Evolutionary conservation across 495 filamentous ascomycete species (phyloP), one percentile per base, ranked within the genome.

Genomic region (Letharia lupina): DNA sequence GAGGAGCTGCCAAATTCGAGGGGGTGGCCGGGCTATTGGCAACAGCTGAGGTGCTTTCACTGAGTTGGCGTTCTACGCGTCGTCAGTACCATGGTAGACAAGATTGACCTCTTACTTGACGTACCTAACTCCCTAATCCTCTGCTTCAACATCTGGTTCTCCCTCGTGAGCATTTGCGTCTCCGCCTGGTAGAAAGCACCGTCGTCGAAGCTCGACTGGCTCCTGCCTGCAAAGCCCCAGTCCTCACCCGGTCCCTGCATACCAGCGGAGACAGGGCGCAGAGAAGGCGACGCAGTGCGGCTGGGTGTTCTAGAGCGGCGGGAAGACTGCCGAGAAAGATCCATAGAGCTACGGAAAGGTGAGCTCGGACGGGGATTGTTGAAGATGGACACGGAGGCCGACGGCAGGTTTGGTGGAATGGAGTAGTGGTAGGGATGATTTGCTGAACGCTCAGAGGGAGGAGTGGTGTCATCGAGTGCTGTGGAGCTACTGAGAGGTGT

Each of bases 91-190:
- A 28, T 20, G 4, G n/a, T 16, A 11, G 16, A 23, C 23, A 16
- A 11, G 35, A 28, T 10, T 12, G 18, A 11, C 12, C 23, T 39
- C 20, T 6, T 16, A 31, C 2, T 31, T 11, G 23, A 60, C 47
- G 16, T 57, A 70, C 69, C 89, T 18, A 98, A 78, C 72, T 96
- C 93, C 45, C 90, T 84, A 59, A 96, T 91, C 60, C 94, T 83
- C 71, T 87, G 82, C 62, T 87, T 86, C 64, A 98, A 78, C 88
- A 98, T 95, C 74, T 95, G 90, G 71, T 98, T 98, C 79, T 98
- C 94, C 54, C 94, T 81, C 28, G 84, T 82, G 68, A 98, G 77
- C 79, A 86, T 93, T 70, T 90, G 86, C 4, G 91, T 92, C 76
- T 98, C 94, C 4, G 93, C 91, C 74, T 96, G 91, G 68, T 96